These are phyloP conservation scores for Saitozyma podzolica DNA, from an alignment of 768 basidiomycete species.

Conservation along the genomic window DNA sequence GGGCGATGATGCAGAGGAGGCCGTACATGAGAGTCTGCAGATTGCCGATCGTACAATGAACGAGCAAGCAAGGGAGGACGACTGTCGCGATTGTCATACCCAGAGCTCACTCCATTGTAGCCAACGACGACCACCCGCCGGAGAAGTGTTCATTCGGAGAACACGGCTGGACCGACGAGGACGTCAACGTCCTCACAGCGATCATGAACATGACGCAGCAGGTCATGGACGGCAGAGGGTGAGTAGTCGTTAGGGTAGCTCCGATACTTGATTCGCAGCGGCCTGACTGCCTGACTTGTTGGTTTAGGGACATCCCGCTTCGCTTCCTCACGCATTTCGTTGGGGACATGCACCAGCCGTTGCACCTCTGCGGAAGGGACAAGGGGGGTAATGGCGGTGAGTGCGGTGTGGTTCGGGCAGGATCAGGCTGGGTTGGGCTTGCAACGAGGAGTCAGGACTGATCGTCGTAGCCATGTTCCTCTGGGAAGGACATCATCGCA, in stretches of 20 bases:
- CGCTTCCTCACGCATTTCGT: conserved; percentile 91
- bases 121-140: conserved; percentile 73
- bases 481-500: conserved; percentile 68
- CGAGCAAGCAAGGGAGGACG: no score
- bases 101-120: conserved; percentile 12
- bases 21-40: no score
- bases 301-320: conserved; percentile 68
- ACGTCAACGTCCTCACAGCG: conserved; percentile 71
- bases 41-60: no score
- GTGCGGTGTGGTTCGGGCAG: conserved; percentile 23
- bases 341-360: conserved; percentile 89
- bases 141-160: conserved; percentile 73
- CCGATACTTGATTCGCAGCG: neutral
- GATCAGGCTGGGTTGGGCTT: conserved; percentile 11
- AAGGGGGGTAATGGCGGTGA: conserved; percentile 76
- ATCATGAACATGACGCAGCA: conserved; percentile 73
- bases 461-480: conserved; percentile 60
- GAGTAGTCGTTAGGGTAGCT: conserved; percentile 1
- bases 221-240: conserved; percentile 55
- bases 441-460: neutral
- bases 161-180: conserved; percentile 64
- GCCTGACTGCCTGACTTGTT: neutral
- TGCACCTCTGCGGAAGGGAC: conserved; percentile 85
- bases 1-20: no score
- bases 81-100: no score